Base-by-base conservation (phyloP, 1,284 basidiomycete species). In the Butyriboletus appendiculatus region DNA sequence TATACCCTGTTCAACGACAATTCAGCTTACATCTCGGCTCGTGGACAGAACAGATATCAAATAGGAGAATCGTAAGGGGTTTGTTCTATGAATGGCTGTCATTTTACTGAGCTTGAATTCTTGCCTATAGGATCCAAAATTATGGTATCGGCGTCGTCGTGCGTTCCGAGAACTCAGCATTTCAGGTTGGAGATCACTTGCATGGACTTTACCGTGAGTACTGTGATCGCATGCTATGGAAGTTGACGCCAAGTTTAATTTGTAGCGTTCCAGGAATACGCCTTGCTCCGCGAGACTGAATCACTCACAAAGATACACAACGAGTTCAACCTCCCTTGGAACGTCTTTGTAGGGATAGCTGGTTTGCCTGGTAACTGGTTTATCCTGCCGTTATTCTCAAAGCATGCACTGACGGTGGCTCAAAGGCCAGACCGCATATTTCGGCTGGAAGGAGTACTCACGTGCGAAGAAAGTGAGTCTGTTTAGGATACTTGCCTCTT, bases 361-460 rank as follows among this genome's bases (percentile, higher is more conserved):
- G 59, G 58, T 20, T 16, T 62, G 22, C 37, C 65, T 32, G 55
- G 50, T 55, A 45, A 15, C 11, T 14, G 3, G 3, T 22, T 14
- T 12, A 4, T 10, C 39, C 4, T 3, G 9, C 37, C 24, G 9
- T 26, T 28, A 14, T 12, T 32, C 0, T 24, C 2, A 7, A 20
- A 1, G 5, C 8, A 20, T 24, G 28, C n/a, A 11, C 30, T 44
- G 22, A 61, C 4, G 2, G 9, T 20, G 1, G 1, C 16, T 37
- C 5, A 22, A 39, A 65, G 65, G 63, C 16, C 16, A 52, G 28
- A 66, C 63, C 2, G 50, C 62, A 14, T 62, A 64, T 28, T 50
- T 38, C 7, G 61, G 58, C 3, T 65, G 63, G 65, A 65, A 63
- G 24, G 63, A 63, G 24, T 43, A 59, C 43, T 45, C 63, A 0